phyloP scores from a whole-genome alignment of 441 rosid species.

The Erodium trifolium region DNA sequence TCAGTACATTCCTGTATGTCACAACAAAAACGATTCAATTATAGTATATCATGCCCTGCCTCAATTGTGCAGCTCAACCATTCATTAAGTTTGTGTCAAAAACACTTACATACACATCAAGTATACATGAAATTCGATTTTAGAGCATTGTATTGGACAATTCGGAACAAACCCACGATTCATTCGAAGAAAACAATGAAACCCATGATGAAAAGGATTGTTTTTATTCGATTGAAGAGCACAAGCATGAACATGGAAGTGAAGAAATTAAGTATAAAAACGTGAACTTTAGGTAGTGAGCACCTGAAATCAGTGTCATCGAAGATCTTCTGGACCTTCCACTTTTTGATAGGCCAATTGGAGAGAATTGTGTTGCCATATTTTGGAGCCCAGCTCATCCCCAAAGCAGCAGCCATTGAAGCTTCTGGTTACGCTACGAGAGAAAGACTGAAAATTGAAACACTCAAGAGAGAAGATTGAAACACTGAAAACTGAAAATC shows the following conservation, averaged over 20 bases:
- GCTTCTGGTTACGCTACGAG: no score
- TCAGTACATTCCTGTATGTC: slow-evolving; percentile 62
- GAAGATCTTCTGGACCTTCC: slow-evolving; percentile 70
- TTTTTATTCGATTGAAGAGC: background rate
- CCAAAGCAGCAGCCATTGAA: slow-evolving; percentile 66
- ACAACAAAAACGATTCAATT: background rate
- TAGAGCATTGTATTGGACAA: no score
- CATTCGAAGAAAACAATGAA: background rate
- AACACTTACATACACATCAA: no score
- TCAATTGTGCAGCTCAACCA: no score
- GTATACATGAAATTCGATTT: no score
- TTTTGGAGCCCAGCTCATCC: slow-evolving; percentile 90
- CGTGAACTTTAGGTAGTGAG: background rate
- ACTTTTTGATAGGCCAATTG: slow-evolving; percentile 68
- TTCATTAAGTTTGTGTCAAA: no score
- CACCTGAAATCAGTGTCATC: slow-evolving; percentile 78
- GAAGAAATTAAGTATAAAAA: no score
- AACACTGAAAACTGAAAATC: no score
- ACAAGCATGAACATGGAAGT: background rate
- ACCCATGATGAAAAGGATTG: background rate
- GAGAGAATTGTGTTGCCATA: slow-evolving; percentile 66
- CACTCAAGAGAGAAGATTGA: no score
- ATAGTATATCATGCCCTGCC: no score
- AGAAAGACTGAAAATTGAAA: no score
- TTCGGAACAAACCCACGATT: background rate